Evolutionary conservation across 2,329 filamentous ascomycete species (phyloP).

Genomic region (Parafenestella ontariensis): DNA sequence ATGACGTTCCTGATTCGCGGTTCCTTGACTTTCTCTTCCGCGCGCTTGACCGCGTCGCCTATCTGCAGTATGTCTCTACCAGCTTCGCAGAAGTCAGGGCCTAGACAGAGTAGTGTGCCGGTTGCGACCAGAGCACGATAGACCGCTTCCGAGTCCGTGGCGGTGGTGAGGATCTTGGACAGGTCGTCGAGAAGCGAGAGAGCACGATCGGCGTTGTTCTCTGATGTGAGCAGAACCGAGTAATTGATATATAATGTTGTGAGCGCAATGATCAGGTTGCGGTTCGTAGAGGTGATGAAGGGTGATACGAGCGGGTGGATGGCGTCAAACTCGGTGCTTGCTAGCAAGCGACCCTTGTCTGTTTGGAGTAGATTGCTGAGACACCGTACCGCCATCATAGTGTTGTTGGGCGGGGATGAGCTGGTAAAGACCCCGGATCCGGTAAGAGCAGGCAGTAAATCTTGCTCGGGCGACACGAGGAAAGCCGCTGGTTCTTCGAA

Average conservation of each 20-base stretch:
- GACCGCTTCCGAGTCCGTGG: conserved; percentile 80
- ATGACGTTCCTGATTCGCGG: conserved; percentile 67
- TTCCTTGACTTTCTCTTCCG: conserved; percentile 63
- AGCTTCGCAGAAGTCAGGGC: conserved; percentile 65
- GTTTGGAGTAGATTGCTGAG: conserved; percentile 86
- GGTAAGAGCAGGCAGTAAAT: conserved; percentile 68
- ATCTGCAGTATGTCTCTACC: conserved; percentile 65
- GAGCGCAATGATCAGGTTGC: conserved; percentile 82
- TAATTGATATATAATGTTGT: conserved; percentile 87
- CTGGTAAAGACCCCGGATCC: conserved; percentile 64
- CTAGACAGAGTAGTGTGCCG: conserved; percentile 75
- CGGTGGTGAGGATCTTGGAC: conserved; percentile 67
- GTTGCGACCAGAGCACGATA: conserved; percentile 83
- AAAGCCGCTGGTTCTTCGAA: conserved; percentile 70
- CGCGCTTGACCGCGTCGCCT: conserved; percentile 54
- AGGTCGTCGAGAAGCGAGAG: conserved; percentile 68
- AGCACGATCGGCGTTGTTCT: conserved; percentile 57
- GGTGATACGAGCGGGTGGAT: conserved; percentile 70
- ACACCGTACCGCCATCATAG: conserved; percentile 84
- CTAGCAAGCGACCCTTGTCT: conserved; percentile 68
- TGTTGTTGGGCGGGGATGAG: conserved; percentile 74
- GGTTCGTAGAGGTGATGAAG: conserved; percentile 65
- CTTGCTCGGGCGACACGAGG: conserved; percentile 60
- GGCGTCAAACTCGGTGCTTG: conserved; percentile 65
- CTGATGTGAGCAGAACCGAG: conserved; percentile 70